Conservation (phyloP, 2,329 filamentous ascomycete species). For the Talaromyces funiculosus region DNA sequence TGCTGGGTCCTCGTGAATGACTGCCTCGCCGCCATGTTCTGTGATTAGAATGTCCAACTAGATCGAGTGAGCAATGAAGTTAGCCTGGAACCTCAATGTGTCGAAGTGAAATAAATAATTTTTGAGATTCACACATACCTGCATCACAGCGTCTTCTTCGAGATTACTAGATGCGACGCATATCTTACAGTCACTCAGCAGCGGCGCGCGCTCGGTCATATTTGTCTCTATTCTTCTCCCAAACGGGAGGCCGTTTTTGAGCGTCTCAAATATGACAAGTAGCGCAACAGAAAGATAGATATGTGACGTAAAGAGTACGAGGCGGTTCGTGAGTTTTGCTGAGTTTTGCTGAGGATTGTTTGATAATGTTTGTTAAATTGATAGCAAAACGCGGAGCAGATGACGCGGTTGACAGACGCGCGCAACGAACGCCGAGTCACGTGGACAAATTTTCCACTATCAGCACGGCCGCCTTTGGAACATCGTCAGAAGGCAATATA, state of each 20-base stretch:
- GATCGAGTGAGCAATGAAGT: background rate
- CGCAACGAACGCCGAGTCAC: conserved; percentile 12
- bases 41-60: conserved; percentile 45
- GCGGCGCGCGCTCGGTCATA: conserved; percentile 19
- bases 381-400: conserved; percentile 4
- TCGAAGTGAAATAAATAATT: background rate
- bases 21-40: conserved; percentile 45
- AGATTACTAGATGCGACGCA: conserved; percentile 44
- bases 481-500: background rate
- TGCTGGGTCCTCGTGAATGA: conserved; percentile 36
- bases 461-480: background rate
- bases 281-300: background rate
- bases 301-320: background rate
- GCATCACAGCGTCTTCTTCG: conserved; percentile 32
- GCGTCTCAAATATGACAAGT: background rate
- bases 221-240: conserved; percentile 2
- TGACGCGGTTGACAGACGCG: conserved; percentile 7
- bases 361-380: background rate
- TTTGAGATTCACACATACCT: conserved; percentile 26
- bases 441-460: background rate
- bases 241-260: background rate
- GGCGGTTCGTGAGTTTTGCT: no score
- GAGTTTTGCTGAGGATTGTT: background rate
- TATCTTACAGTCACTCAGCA: conserved; percentile 44
- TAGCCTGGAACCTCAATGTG: background rate